These are phyloP conservation scores for Leonotis leonurus DNA, from an alignment of 257 asterid species.

Conservation along the genomic window DNA sequence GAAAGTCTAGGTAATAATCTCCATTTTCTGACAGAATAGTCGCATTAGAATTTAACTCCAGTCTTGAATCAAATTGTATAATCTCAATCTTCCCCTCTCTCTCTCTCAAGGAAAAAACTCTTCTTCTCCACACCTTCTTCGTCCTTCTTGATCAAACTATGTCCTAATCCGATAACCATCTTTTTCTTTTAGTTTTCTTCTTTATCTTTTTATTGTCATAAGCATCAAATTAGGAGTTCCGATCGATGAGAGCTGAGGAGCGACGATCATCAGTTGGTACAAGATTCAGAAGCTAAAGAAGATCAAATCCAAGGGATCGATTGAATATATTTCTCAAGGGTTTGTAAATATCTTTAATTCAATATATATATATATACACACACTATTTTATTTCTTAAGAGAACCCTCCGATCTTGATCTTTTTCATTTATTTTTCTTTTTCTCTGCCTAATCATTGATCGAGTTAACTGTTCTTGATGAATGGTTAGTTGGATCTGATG, in stretches of 20 bases:
- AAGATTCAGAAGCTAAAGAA: not conserved
- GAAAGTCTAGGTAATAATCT: constrained; percentile 34
- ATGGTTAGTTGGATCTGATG: not conserved
- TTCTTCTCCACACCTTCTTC: not conserved
- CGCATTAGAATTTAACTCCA: constrained; percentile 38
- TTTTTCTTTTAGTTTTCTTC: not conserved
- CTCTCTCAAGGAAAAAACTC: constrained; percentile 11
- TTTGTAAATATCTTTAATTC: constrained; percentile 15
- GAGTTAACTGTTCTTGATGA: not conserved
- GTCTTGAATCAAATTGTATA: constrained; percentile 27
- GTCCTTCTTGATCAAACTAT: not conserved
- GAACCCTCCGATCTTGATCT: not conserved
- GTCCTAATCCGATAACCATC: not conserved
- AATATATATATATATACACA: too few species aligned
- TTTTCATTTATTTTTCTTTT: not conserved
- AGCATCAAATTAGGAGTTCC: not conserved
- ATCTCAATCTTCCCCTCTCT: constrained; percentile 7
- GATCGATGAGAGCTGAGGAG: constrained; percentile 3
- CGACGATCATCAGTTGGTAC: constrained; percentile 10
- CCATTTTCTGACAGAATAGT: constrained; percentile 23
- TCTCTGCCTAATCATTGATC: not conserved
- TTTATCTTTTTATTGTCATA: too few species aligned
- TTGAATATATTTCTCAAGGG: not conserved
- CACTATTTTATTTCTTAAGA: too few species aligned
- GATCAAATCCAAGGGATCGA: constrained; percentile 7